Evolutionary conservation across 192 early-diverging fungal species (phyloP), one percentile per base, ranked within the genome.

Genomic region (Mortierella alpina): DNA sequence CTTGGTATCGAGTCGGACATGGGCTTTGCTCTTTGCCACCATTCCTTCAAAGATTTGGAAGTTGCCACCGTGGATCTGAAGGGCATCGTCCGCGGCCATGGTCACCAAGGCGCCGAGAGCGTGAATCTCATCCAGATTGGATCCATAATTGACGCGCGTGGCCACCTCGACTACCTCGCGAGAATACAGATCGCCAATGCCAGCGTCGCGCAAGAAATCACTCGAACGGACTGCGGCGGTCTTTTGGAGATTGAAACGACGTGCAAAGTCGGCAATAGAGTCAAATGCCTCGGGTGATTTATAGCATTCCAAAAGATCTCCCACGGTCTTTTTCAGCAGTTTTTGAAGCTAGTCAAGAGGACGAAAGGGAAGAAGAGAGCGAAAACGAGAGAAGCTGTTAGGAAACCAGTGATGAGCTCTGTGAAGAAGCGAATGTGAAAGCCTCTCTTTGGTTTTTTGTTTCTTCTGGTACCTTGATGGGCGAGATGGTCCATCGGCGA

Each of bases 141-240:
- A 88, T 6, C 81, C 90, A 66, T 92, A 92, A 72, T 92, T 92
- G 45, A 89, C 91, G 7, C 91, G 82, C 2, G 87, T 87, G 3
- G 86, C 84, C 20, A 85, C 82, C 55, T 92, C 88, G 0, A 92
- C 72, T 22, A 91, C 75, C 63, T 92, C 87, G 13, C 73, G 18
- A 13, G 80, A 48, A 54, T 89, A 92, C 1, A 39, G 50, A 6
- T 66, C 56, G 51, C 70, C 58, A 9, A 90, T 70, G 0, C 82
- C 75, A 18, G 80, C 59, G 14, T 67, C 44, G 11, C 81, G 51
- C 7, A 75, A 72, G 62, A 84, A 85, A 53, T 85, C 72, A 13
- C 83, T 57, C 11, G 77, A 58, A 54, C 62, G 14, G 4, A 69
- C 18, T 9, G 86, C 85, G 0, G 86, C 75, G 8, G 45, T 47